Evolutionary conservation across 345 rosid species (phyloP).

Genomic region (Atalantia buxifolia): DNA sequence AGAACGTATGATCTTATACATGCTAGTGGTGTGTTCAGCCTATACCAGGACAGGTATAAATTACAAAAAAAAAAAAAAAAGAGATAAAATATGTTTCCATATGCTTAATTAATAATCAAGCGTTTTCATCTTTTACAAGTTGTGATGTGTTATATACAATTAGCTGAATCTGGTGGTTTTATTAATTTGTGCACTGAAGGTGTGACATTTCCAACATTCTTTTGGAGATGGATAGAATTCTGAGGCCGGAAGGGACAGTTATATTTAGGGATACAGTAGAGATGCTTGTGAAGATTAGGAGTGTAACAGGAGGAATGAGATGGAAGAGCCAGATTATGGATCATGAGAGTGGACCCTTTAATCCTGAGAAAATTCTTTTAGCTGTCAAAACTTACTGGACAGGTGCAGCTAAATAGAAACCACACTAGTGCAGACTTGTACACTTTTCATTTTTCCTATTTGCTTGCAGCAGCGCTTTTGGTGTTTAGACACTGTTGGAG

Average conservation of each 20-base stretch:
- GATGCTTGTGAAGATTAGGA: slow-evolving; percentile 64
- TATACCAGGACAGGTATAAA: slow-evolving; percentile 73
- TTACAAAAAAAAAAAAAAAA: background rate
- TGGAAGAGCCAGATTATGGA: slow-evolving; percentile 81
- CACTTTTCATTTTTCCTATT: background rate
- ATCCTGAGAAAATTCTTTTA: slow-evolving; percentile 88
- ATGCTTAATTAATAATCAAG: background rate
- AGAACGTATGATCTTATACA: slow-evolving; percentile 96
- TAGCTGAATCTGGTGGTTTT: slow-evolving; percentile 3
- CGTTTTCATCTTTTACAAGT: background rate
- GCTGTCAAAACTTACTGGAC: slow-evolving; percentile 94
- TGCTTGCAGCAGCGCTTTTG: background rate
- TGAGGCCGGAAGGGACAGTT: slow-evolving; percentile 95
- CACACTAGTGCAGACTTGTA: slow-evolving; percentile 21
- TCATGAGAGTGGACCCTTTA: slow-evolving; percentile 92
- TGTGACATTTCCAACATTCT: slow-evolving; percentile 74
- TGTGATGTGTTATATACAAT: background rate
- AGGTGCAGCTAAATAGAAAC: slow-evolving; percentile 42
- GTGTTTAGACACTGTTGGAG: background rate
- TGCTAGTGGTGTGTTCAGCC: slow-evolving; percentile 72
- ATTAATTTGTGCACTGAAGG: slow-evolving; percentile 35
- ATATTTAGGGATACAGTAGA: slow-evolving; percentile 93
- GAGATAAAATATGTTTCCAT: too few species aligned
- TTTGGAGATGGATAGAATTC: slow-evolving; percentile 93
- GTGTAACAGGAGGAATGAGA: slow-evolving; percentile 75